Evolutionary conservation across 2,329 filamentous ascomycete species (phyloP).

Genomic region (Clonostachys rosea): DNA sequence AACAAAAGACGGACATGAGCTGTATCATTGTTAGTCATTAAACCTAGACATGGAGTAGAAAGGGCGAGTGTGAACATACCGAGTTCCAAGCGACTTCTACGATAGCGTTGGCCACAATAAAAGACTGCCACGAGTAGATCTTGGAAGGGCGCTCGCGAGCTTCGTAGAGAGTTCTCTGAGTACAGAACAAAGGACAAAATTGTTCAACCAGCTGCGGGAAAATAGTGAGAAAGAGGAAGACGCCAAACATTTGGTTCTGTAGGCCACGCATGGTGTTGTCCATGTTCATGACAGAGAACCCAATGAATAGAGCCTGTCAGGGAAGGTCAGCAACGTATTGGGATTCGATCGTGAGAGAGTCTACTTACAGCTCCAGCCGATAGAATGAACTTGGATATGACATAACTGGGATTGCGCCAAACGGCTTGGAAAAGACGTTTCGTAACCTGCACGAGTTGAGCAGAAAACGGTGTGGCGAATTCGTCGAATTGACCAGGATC

Average conservation of each 20-base stretch:
- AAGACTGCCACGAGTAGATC: conserved; percentile 80
- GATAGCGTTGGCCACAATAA: conserved; percentile 76
- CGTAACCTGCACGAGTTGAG: conserved; percentile 59
- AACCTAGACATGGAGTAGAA: conserved; percentile 50
- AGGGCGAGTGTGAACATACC: conserved; percentile 62
- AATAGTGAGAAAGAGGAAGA: conserved; percentile 79
- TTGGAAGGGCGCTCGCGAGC: conserved; percentile 80
- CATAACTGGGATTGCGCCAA: conserved; percentile 78
- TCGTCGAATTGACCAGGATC: conserved; percentile 39
- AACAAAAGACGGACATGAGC: conserved; percentile 40
- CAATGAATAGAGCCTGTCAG: conserved; percentile 64
- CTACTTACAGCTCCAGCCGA: conserved; percentile 33
- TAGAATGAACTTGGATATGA: conserved; percentile 69
- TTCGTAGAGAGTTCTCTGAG: conserved; percentile 77
- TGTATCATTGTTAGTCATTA: conserved; percentile 29
- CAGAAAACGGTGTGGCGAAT: conserved; percentile 65
- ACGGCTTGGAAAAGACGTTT: conserved; percentile 75
- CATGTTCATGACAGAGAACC: conserved; percentile 73
- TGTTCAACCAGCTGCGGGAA: conserved; percentile 77
- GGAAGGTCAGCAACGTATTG: conserved; percentile 23
- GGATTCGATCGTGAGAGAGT: no score
- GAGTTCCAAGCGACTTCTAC: conserved; percentile 85
- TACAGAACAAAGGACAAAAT: conserved; percentile 82
- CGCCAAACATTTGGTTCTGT: conserved; percentile 80
- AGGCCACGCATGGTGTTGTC: conserved; percentile 70